These are phyloP conservation scores for Exophiala xenobiotica DNA, from an alignment of 2,329 filamentous ascomycete genomes.

Conservation along the genomic window DNA sequence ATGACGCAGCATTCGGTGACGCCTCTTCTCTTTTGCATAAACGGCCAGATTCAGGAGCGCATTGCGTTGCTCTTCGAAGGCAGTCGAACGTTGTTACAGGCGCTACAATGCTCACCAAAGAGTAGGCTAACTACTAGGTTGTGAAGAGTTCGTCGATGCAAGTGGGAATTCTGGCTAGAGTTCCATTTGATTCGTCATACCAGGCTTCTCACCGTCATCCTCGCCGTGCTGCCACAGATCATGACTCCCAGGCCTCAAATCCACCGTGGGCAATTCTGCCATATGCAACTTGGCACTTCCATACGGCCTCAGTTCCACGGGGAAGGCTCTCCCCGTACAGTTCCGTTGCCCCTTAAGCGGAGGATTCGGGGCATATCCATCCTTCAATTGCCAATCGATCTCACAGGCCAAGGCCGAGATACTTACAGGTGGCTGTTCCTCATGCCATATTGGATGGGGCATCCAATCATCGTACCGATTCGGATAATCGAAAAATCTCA, in stretches of 20 bases:
- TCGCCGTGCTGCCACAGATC: conserved; percentile 18
- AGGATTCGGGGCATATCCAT: conserved; percentile 38
- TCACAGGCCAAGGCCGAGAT: conserved; percentile 42
- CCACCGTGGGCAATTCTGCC: conserved; percentile 42
- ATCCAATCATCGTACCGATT: conserved; percentile 26
- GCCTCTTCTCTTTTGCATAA: too few species aligned
- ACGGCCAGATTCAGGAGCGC: too few species aligned
- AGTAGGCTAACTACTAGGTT: too few species aligned
- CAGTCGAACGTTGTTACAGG: too few species aligned
- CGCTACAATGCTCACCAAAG: too few species aligned
- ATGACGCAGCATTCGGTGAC: too few species aligned
- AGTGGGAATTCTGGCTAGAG: conserved; percentile 4
- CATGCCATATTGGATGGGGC: conserved; percentile 34
- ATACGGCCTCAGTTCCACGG: conserved; percentile 46
- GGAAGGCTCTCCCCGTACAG: conserved; percentile 38
- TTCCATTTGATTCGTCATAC: not conserved
- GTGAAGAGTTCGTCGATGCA: too few species aligned
- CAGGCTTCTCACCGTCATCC: not conserved
- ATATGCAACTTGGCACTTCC: conserved; percentile 50
- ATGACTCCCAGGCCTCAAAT: conserved; percentile 27
- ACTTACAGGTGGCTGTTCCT: conserved; percentile 37
- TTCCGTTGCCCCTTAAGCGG: conserved; percentile 36
- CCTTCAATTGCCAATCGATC: conserved; percentile 40
- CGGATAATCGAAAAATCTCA: conserved; percentile 35
- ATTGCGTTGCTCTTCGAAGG: too few species aligned